phyloP scores from a whole-genome alignment of 2,329 filamentous ascomycete species.

The Fusarium globosum region DNA sequence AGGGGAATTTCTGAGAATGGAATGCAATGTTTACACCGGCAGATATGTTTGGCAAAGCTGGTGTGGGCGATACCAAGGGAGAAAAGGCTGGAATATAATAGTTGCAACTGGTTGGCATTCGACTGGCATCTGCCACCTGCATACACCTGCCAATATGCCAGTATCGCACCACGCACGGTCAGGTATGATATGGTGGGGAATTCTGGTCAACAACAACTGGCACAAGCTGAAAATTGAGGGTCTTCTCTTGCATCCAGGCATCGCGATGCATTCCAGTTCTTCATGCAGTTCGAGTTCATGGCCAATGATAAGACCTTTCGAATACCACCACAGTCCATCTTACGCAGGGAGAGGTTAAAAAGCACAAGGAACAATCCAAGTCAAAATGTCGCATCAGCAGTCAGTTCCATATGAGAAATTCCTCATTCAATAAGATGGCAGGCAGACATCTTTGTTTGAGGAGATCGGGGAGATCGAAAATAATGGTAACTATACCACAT shows the following conservation, averaged over 20 bases:
- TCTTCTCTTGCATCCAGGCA: conserved; percentile 22
- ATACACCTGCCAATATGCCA: conserved; percentile 32
- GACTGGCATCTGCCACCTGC: conserved; percentile 41
- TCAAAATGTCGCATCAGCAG: neutral
- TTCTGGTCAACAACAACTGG: conserved; percentile 25
- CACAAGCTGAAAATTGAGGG: conserved; percentile 20
- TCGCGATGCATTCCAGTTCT: conserved; percentile 46
- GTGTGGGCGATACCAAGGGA: conserved; percentile 31
- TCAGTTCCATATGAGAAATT: neutral
- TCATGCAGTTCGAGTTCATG: conserved; percentile 8
- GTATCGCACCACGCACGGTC: conserved; percentile 6
- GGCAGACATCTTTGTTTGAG: neutral
- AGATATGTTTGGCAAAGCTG: conserved; percentile 43
- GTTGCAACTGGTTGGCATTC: conserved; percentile 35
- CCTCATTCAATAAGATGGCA: neutral
- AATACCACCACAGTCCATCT: conserved; percentile 3
- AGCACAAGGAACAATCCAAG: neutral
- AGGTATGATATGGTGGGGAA: conserved; percentile 33
- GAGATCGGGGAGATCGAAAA: neutral
- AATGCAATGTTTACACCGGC: conserved; percentile 48
- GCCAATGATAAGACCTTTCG: conserved; percentile 18
- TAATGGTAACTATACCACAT: conserved; percentile 10
- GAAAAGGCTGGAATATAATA: conserved; percentile 32
- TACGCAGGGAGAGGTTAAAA: conserved; percentile 27
- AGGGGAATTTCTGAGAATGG: conserved; percentile 26